These are phyloP conservation scores for Saccharomyces pastorianus DNA, from an alignment of 1,139 yeast genomes.

Conservation along the genomic window DNA sequence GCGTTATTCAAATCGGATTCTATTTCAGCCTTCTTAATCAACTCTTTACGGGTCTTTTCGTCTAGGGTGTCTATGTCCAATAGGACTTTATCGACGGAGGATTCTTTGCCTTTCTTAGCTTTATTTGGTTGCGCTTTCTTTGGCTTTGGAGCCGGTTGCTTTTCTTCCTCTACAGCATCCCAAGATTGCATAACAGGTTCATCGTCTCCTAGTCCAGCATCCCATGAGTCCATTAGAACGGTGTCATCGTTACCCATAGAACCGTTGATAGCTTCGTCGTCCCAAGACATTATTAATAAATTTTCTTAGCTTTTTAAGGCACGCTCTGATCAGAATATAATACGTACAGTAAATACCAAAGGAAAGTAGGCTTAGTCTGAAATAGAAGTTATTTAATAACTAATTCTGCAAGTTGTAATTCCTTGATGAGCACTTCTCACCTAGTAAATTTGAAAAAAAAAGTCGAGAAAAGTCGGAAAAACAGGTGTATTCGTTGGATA, in stretches of 20 bases:
- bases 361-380: neutral
- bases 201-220: constrained; percentile 56
- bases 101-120: constrained; percentile 16
- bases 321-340: neutral
- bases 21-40: constrained; percentile 70
- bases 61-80: constrained; percentile 60
- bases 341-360: neutral
- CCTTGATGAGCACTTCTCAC: neutral
- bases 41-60: constrained; percentile 58
- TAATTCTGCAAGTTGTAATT: neutral
- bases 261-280: constrained; percentile 85
- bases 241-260: constrained; percentile 41
- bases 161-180: constrained; percentile 58
- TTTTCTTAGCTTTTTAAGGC: neutral
- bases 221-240: constrained; percentile 67
- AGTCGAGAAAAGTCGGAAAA: neutral
- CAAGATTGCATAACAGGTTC: constrained; percentile 76
- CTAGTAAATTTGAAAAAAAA: neutral
- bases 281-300: constrained; percentile 35
- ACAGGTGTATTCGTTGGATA: neutral
- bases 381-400: neutral
- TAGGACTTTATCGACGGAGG: constrained; percentile 30
- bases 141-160: constrained; percentile 33
- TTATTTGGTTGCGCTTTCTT: constrained; percentile 34
- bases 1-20: constrained; percentile 87